Evolutionary conservation across 1,284 basidiomycete genomes (phyloP).

Genomic region (Lignosus rhinocerotis): DNA sequence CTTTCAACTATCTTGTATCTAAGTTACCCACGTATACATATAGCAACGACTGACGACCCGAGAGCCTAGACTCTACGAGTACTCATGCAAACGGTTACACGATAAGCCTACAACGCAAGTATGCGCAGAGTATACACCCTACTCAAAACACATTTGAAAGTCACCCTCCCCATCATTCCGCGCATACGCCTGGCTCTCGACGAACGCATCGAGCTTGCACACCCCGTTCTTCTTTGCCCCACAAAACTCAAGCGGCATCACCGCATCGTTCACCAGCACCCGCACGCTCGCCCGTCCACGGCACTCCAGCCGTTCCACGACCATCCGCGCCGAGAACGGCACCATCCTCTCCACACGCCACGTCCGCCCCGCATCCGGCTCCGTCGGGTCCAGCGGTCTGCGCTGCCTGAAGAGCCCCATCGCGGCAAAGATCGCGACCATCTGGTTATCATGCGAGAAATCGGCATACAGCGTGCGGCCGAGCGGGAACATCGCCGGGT

Average conservation of each 20-base stretch:
- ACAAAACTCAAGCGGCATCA: conserved; percentile 67
- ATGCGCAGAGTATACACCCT: background rate
- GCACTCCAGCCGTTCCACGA: conserved; percentile 61
- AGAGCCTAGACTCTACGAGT: no score
- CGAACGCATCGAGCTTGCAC: conserved; percentile 67
- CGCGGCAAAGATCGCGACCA: conserved; percentile 76
- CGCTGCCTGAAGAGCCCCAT: conserved; percentile 62
- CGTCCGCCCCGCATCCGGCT: conserved; percentile 42
- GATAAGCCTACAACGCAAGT: background rate
- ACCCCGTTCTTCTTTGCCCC: conserved; percentile 51
- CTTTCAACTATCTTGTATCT: background rate
- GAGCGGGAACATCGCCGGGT: conserved; percentile 73
- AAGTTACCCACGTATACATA: background rate
- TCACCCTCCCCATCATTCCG: conserved; percentile 64
- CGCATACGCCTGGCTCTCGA: conserved; percentile 71
- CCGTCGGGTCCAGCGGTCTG: conserved; percentile 41
- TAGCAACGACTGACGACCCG: background rate
- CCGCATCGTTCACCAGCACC: conserved; percentile 66
- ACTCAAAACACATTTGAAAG: conserved; percentile 56
- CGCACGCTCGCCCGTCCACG: conserved; percentile 40
- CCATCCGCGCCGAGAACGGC: conserved; percentile 66
- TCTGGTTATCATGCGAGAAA: conserved; percentile 82
- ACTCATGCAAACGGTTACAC: no score
- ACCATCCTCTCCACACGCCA: conserved; percentile 64
- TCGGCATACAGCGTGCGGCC: conserved; percentile 67